phyloP scores from a whole-genome alignment of 495 filamentous ascomycete genomes.

The Aspergillus leporis region DNA sequence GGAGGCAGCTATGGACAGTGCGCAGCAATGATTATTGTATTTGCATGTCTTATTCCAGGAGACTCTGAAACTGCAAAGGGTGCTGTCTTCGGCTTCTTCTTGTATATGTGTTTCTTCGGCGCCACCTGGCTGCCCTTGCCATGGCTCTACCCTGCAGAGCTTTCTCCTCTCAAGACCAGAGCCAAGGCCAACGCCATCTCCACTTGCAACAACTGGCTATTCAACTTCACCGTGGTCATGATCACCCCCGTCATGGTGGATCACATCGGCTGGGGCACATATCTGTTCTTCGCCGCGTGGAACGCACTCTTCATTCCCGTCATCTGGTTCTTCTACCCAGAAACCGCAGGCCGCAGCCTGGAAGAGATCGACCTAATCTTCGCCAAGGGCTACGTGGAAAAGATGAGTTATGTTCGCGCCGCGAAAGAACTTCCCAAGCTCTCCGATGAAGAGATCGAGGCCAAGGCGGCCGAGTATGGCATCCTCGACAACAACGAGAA shows the following conservation, averaged over 20 bases:
- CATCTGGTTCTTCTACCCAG: slow-evolving; percentile 70
- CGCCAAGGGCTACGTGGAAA: slow-evolving; percentile 67
- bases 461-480: slow-evolving; percentile 55
- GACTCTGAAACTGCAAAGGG: slow-evolving; percentile 56
- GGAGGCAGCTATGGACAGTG: slow-evolving; percentile 63
- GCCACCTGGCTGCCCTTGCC: slow-evolving; percentile 59
- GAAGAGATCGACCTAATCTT: slow-evolving; percentile 75
- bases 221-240: slow-evolving; percentile 75
- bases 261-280: slow-evolving; percentile 66
- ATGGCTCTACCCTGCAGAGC: slow-evolving; percentile 61
- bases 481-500: slow-evolving; percentile 28
- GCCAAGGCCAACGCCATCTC: slow-evolving; percentile 68
- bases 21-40: slow-evolving; percentile 65
- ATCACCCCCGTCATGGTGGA: slow-evolving; percentile 67
- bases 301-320: slow-evolving; percentile 65
- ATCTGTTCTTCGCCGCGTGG: slow-evolving; percentile 66
- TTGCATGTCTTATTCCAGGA: slow-evolving; percentile 61
- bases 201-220: slow-evolving; percentile 70
- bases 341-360: slow-evolving; percentile 60
- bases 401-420: slow-evolving; percentile 67
- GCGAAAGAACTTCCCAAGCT: slow-evolving; percentile 65
- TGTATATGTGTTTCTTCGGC: slow-evolving; percentile 68
- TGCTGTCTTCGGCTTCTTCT: slow-evolving; percentile 69
- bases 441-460: slow-evolving; percentile 56
- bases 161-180: slow-evolving; percentile 66